Percentiles rank a stretch among this genome's conserved stretches.
phyloP scores from a whole-genome alignment of 352 stramenopile species.

The Phytophthora capsici region DNA sequence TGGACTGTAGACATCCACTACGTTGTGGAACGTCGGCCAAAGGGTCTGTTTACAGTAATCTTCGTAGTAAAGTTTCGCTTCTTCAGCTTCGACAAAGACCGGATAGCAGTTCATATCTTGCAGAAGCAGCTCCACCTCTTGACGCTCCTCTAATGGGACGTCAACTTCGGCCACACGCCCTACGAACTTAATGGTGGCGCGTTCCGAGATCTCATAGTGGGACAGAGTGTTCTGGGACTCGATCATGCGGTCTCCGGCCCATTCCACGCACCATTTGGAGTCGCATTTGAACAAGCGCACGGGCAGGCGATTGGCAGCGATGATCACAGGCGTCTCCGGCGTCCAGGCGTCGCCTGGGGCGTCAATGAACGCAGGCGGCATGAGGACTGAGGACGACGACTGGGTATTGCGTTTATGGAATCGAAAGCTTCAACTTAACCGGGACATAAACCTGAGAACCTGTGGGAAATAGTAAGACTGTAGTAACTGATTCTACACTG shows the following conservation, averaged over 20 bases:
- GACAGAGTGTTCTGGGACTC: slow-evolving; percentile 80
- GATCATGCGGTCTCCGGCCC: slow-evolving; percentile 77
- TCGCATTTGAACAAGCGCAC: slow-evolving; percentile 49
- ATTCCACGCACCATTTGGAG: slow-evolving; percentile 62
- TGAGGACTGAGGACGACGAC: slow-evolving; percentile 2
- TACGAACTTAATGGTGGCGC: slow-evolving; percentile 77
- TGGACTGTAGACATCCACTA: slow-evolving; percentile 90
- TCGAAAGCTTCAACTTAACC: slow-evolving; percentile 8
- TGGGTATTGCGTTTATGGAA: slow-evolving; percentile 1
- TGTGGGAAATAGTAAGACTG: background rate
- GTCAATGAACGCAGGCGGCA: slow-evolving; percentile 4
- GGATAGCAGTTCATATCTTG: slow-evolving; percentile 72
- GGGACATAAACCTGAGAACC: background rate
- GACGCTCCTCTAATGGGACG: slow-evolving; percentile 58
- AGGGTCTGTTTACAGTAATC: slow-evolving; percentile 97
- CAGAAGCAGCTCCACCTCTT: slow-evolving; percentile 53
- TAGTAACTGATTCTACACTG: too few species aligned
- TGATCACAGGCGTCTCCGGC: slow-evolving; percentile 67
- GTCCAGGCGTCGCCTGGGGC: slow-evolving; percentile 48
- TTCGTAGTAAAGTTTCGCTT: slow-evolving; percentile 84
- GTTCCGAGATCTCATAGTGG: slow-evolving; percentile 71
- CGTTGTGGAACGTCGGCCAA: slow-evolving; percentile 97
- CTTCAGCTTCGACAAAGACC: slow-evolving; percentile 59
- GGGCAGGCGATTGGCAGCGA: slow-evolving; percentile 74
- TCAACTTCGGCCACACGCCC: slow-evolving; percentile 63